phyloP scores from a whole-genome alignment of 371 early-diverging fungal species.

The Mortierella sp. region DNA sequence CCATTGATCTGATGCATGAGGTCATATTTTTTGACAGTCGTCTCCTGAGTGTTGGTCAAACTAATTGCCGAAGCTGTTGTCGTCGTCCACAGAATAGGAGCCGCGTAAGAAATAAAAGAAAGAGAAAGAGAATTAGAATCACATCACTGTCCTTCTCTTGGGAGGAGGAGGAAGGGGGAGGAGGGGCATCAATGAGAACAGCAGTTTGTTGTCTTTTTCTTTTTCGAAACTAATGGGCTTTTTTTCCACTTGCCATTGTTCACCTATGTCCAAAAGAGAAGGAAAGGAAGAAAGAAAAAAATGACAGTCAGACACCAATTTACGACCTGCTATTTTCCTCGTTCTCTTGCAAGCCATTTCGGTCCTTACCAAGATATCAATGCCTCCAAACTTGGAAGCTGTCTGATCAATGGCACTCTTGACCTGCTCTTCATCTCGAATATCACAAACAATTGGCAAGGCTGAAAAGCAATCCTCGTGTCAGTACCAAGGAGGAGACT shows the following conservation, averaged over 20 bases:
- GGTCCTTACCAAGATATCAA: conserved; percentile 84
- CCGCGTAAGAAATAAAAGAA: neutral
- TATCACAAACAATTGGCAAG: conserved; percentile 82
- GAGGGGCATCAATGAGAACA: too few species aligned
- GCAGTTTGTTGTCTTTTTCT: neutral
- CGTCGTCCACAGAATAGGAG: neutral
- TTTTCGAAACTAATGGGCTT: neutral
- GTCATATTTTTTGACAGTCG: conserved; percentile 77
- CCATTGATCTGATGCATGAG: conserved; percentile 85
- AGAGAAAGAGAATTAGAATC: too few species aligned
- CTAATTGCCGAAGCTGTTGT: conserved; percentile 74
- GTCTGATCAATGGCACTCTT: conserved; percentile 71
- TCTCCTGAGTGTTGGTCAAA: conserved; percentile 70
- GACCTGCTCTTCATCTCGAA: conserved; percentile 81
- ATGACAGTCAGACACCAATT: too few species aligned
- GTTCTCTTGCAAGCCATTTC: neutral
- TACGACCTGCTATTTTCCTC: neutral
- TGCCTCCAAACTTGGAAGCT: conserved; percentile 73
- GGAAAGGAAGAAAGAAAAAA: neutral
- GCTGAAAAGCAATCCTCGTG: too few species aligned
- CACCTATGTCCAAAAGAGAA: conserved; percentile 21
- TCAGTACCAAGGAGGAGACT: too few species aligned
- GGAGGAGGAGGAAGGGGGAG: too few species aligned
- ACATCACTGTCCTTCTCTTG: too few species aligned
- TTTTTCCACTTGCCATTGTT: conserved; percentile 33